Evolutionary conservation across 257 asterid genomes (phyloP).

Genomic region (Nicotiana noctiflora): DNA sequence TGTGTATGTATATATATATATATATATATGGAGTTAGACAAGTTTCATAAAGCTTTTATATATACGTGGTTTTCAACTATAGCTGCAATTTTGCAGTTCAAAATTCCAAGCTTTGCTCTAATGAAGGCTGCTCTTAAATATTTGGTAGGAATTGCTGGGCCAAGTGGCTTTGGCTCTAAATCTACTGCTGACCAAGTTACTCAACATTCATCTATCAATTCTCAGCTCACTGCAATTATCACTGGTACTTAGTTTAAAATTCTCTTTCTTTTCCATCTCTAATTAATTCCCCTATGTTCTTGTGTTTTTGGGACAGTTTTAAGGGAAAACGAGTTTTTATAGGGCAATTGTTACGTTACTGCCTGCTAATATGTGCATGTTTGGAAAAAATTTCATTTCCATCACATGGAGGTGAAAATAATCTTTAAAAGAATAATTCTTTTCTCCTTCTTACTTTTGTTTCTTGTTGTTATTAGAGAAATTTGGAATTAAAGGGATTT

Average conservation of each 20-base stretch:
- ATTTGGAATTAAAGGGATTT: not conserved
- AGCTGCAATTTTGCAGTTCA: constrained; percentile 31
- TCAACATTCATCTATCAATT: constrained; percentile 21
- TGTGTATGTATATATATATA: too few relatives aligned
- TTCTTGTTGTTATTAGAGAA: not conserved
- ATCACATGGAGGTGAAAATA: not conserved
- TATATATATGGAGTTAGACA: constrained; percentile 34
- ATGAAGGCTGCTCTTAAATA: constrained; percentile 74
- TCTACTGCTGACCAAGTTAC: constrained; percentile 65
- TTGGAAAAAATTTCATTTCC: not conserved
- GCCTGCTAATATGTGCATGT: not conserved
- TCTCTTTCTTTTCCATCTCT: not conserved
- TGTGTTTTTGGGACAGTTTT: not conserved
- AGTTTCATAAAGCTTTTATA: constrained; percentile 39
- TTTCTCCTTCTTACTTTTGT: not conserved
- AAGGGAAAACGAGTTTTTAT: not conserved
- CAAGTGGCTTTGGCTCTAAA: constrained; percentile 77
- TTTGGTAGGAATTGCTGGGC: constrained; percentile 75
- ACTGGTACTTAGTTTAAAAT: constrained; percentile 43
- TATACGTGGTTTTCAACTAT: constrained; percentile 39
- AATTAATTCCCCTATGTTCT: not conserved
- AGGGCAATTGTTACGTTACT: not conserved
- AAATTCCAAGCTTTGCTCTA: constrained; percentile 26
- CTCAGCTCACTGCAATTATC: constrained; percentile 72
- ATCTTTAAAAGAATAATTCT: not conserved